These are phyloP conservation scores for Sporisorium reilianum DNA, from an alignment of 1,284 basidiomycete genomes.

Conservation along the genomic window DNA sequence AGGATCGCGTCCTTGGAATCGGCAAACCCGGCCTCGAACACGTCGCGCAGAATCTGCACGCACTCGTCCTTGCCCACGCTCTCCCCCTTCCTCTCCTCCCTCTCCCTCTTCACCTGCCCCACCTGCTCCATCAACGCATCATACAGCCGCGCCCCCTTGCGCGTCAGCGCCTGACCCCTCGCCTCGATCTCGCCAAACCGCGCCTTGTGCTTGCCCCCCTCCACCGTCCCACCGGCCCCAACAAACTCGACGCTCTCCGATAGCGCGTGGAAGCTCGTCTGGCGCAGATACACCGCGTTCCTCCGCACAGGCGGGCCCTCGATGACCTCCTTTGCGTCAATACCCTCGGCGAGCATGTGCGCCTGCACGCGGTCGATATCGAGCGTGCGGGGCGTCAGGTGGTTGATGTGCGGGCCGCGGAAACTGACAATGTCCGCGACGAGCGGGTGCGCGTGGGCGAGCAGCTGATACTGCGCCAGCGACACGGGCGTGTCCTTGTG, in stretches of 20 bases:
- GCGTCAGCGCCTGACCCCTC: constrained; percentile 70
- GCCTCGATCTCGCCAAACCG: constrained; percentile 72
- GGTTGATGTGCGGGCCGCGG: constrained; percentile 71
- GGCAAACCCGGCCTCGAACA: constrained; percentile 66
- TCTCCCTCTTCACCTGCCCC: constrained; percentile 62
- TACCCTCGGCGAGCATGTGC: constrained; percentile 68
- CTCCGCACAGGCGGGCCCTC: constrained; percentile 69
- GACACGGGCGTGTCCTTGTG: constrained; percentile 69
- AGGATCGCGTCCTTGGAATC: constrained; percentile 65
- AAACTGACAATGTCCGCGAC: constrained; percentile 71
- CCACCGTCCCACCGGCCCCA: constrained; percentile 8
- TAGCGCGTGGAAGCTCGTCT: constrained; percentile 71
- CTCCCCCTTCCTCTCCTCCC: constrained; percentile 30
- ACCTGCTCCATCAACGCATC: constrained; percentile 54
- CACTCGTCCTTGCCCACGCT: constrained; percentile 43
- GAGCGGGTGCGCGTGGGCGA: constrained; percentile 68
- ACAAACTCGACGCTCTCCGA: constrained; percentile 70
- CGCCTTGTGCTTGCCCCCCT: constrained; percentile 69
- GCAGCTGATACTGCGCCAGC: constrained; percentile 63
- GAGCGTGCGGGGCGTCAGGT: constrained; percentile 71
- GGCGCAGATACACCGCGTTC: constrained; percentile 70
- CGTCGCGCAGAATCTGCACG: constrained; percentile 40
- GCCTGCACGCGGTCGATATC: constrained; percentile 71
- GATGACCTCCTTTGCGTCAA: constrained; percentile 71
- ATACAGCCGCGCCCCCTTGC: constrained; percentile 61